A percentile compares a stretch with the other conserved stretches of the same genome.
These are phyloP conservation scores for Graphilbum fragrans DNA, from an alignment of 2,329 filamentous ascomycete species.

Conservation along the genomic window DNA sequence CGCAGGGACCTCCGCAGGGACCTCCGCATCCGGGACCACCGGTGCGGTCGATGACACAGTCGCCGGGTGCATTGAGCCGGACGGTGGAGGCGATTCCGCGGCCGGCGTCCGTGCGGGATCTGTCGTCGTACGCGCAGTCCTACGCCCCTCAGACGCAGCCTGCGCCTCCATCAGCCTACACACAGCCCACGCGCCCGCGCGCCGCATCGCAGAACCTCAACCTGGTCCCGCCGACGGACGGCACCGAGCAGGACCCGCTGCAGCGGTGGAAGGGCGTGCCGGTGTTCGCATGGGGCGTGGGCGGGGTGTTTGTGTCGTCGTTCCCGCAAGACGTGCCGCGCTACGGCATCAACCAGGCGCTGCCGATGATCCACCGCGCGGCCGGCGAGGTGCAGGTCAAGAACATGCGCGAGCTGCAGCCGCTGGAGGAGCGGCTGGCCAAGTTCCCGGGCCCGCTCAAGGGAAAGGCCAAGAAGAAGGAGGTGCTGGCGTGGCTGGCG, in stretches of 20 bases:
- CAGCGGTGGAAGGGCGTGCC: conserved; percentile 87
- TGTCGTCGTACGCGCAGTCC: background rate
- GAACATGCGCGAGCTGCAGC: conserved; percentile 60
- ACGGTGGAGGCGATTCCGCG: conserved; percentile 34
- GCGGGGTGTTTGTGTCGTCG: conserved; percentile 67
- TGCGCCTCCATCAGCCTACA: conserved; percentile 17
- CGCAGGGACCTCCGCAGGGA: too few species aligned
- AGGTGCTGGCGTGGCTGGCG: conserved; percentile 69
- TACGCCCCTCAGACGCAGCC: too few species aligned
- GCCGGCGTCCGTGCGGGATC: conserved; percentile 39
- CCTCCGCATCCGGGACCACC: conserved; percentile 25
- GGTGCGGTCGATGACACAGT: conserved; percentile 49
- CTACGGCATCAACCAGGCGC: conserved; percentile 61
- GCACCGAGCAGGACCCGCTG: conserved; percentile 61
- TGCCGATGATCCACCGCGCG: conserved; percentile 69
- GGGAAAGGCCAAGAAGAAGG: conserved; percentile 91
- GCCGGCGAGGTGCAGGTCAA: conserved; percentile 74
- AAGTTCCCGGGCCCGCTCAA: conserved; percentile 87
- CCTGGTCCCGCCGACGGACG: conserved; percentile 51
- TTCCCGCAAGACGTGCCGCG: conserved; percentile 85
- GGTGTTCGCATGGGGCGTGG: conserved; percentile 78
- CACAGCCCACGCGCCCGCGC: conserved; percentile 24
- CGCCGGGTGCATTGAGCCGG: conserved; percentile 37
- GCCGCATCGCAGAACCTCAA: conserved; percentile 43
- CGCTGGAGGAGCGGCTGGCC: conserved; percentile 57